These are phyloP conservation scores for Verticillium zaregamsianum DNA, from an alignment of 2,329 filamentous ascomycete genomes.

Conservation along the genomic window DNA sequence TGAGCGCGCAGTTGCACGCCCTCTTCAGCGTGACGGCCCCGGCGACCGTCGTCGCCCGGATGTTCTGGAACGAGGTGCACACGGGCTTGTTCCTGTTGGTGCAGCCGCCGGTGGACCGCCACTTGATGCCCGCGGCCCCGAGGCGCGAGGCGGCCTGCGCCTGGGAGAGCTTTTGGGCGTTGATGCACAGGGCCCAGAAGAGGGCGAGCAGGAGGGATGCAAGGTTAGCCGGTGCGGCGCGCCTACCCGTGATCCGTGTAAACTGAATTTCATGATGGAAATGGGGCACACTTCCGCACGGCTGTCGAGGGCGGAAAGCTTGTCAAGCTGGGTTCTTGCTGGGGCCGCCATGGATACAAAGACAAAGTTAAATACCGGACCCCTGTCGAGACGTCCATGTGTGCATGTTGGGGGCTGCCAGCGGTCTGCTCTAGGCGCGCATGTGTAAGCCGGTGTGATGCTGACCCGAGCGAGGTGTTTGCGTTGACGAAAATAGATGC, in stretches of 20 bases:
- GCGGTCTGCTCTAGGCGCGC: background rate
- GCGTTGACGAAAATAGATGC: background rate
- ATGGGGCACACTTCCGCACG: background rate
- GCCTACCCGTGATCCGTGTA: background rate
- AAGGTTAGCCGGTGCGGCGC: no score
- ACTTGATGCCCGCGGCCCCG: constrained; percentile 15
- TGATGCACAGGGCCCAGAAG: constrained; percentile 3
- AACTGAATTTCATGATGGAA: background rate
- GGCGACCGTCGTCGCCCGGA: constrained; percentile 17
- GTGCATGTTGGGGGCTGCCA: no score
- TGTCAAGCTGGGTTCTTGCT: background rate
- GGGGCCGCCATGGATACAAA: background rate
- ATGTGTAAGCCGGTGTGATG: background rate
- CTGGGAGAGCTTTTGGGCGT: constrained; percentile 11
- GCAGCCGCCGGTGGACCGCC: constrained; percentile 17
- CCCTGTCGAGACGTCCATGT: no score
- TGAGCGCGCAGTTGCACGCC: constrained; percentile 16
- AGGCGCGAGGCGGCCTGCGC: constrained; percentile 13
- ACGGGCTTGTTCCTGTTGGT: constrained; percentile 11
- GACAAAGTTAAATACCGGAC: background rate
- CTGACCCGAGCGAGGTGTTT: background rate
- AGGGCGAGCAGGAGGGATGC: constrained; percentile 1
- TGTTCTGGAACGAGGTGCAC: constrained; percentile 19
- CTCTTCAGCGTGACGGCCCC: constrained; percentile 19
- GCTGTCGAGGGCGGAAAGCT: background rate